phyloP scores from a whole-genome alignment of 2,329 filamentous ascomycete genomes.

The Pseudocercospora pini-densiflorae region DNA sequence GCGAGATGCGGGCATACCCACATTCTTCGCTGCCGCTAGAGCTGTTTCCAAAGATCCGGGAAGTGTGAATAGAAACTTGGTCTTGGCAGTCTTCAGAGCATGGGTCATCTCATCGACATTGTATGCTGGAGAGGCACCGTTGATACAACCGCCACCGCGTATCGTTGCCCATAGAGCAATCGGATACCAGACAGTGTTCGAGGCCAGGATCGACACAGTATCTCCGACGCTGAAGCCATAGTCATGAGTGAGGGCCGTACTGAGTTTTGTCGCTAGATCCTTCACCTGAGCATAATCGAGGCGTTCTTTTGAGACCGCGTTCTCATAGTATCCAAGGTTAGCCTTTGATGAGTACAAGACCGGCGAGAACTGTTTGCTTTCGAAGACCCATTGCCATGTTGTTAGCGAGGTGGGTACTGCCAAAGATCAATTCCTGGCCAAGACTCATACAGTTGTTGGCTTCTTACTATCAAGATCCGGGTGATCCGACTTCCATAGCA shows the following conservation, averaged over 20 bases:
- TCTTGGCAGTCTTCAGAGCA: constrained; percentile 60
- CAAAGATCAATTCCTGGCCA: constrained; percentile 4
- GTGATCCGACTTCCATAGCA: constrained; percentile 44
- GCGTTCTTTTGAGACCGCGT: constrained; percentile 62
- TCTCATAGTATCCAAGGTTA: constrained; percentile 56
- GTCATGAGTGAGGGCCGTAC: constrained; percentile 61
- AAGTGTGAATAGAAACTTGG: constrained; percentile 62
- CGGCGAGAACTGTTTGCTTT: constrained; percentile 56
- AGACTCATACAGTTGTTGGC: not conserved
- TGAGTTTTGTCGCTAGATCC: constrained; percentile 59
- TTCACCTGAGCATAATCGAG: constrained; percentile 62
- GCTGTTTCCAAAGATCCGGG: constrained; percentile 58
- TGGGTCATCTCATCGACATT: constrained; percentile 69
- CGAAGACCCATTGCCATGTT: constrained; percentile 66
- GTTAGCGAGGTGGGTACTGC: constrained; percentile 59
- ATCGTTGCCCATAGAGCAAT: constrained; percentile 63
- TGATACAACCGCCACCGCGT: constrained; percentile 58
- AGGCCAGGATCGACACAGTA: constrained; percentile 63
- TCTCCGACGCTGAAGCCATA: constrained; percentile 59
- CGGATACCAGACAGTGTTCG: constrained; percentile 70
- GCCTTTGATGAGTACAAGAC: constrained; percentile 41
- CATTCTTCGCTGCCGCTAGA: constrained; percentile 55
- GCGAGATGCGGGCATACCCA: constrained; percentile 54
- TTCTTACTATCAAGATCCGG: constrained; percentile 47
- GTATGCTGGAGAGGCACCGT: constrained; percentile 67